Conservation (phyloP, 495 filamentous ascomycete genomes). For the Bacidia gigantensis region DNA sequence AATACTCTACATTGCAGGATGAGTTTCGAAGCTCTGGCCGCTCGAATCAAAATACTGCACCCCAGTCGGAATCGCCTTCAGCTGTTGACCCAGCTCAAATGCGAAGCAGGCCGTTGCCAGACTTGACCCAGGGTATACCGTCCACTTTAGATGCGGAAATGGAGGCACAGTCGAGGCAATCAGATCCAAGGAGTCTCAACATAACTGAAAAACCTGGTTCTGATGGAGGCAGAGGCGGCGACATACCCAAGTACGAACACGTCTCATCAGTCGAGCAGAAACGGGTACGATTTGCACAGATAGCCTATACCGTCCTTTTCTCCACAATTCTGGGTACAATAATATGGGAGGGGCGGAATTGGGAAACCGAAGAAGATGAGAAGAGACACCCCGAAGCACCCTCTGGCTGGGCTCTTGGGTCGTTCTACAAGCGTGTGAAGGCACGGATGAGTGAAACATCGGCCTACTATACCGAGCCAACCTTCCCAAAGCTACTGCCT, state of each 20-base stretch:
- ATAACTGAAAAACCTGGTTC: conserved; percentile 45
- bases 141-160: conserved; percentile 65
- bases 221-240: conserved; percentile 36
- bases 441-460: conserved; percentile 60
- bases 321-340: conserved; percentile 36
- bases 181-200: conserved; percentile 34
- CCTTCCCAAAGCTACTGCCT: conserved; percentile 86
- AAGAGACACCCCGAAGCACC: conserved; percentile 51
- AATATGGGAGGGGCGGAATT: conserved; percentile 70
- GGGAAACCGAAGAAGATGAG: conserved; percentile 62
- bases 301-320: conserved; percentile 44
- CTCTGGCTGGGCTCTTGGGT: conserved; percentile 54
- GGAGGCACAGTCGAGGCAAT: conserved; percentile 20
- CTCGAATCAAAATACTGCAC: conserved; percentile 25
- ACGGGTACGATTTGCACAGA: conserved; percentile 54
- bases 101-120: conserved; percentile 47
- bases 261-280: conserved; percentile 78
- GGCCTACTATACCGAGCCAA: conserved; percentile 89
- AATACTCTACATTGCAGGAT: conserved; percentile 30
- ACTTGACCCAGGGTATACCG: conserved; percentile 82
- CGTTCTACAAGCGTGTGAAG: conserved; percentile 66
- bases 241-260: conserved; percentile 72
- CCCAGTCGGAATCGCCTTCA: conserved; percentile 20
- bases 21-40: conserved; percentile 32
- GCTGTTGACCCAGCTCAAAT: conserved; percentile 13